Percentiles rank a stretch among this genome's conserved stretches.
Evolutionary conservation across 2,329 filamentous ascomycete species (phyloP).

Genomic region (Claviceps lovelessii): DNA sequence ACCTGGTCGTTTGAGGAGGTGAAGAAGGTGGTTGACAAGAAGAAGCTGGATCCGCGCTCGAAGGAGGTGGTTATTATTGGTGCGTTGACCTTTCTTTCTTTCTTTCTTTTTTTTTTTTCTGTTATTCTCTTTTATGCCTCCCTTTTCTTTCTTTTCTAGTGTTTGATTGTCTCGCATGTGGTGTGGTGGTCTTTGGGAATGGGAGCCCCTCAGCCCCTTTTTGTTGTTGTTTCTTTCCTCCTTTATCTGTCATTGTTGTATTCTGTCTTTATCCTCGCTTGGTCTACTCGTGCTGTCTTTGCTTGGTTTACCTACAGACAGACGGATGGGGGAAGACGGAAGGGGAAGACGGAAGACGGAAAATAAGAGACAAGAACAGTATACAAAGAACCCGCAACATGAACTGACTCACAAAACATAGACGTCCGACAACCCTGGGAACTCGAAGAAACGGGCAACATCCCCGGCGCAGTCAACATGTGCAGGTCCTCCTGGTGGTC

Average conservation of each 20-base stretch:
- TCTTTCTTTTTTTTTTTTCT: neutral
- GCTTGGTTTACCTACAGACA: no score
- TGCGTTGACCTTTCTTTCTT: slow-evolving; percentile 13
- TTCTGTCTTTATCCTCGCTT: no score
- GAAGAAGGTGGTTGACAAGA: slow-evolving; percentile 20
- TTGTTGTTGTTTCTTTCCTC: no score
- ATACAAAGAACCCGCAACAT: neutral
- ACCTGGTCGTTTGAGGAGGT: slow-evolving; percentile 37
- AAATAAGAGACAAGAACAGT: neutral
- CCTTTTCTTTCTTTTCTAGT: neutral
- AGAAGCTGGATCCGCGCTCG: slow-evolving; percentile 8
- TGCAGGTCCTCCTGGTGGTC: slow-evolving; percentile 50
- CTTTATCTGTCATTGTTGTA: no score
- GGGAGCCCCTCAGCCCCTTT: no score
- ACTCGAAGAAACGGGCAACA: slow-evolving; percentile 48
- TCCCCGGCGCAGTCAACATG: slow-evolving; percentile 71
- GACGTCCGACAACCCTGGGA: slow-evolving; percentile 64
- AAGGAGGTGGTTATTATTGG: slow-evolving; percentile 27
- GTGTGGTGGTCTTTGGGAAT: no score
- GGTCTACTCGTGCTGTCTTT: no score
- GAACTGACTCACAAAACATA: slow-evolving; percentile 10
- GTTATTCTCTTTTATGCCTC: neutral
- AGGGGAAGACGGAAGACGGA: neutral
- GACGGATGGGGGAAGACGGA: no score
- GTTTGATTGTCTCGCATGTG: neutral